Conservation (phyloP, 768 basidiomycete genomes). For the Termitomyces sp. region DNA sequence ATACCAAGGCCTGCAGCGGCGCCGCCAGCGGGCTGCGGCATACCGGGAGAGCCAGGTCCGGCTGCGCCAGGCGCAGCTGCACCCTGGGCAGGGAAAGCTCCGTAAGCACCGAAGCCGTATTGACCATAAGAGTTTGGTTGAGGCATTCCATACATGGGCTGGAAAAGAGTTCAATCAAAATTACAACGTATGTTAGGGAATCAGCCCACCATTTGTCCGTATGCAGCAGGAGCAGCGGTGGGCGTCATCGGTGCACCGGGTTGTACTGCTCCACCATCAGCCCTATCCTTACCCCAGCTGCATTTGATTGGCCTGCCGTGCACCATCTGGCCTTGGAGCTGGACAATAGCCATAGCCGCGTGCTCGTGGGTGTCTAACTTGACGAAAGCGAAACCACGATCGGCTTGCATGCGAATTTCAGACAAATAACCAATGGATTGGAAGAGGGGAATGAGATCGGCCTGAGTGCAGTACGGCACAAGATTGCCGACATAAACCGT, state of each 20-base stretch:
- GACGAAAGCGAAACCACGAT: conserved; percentile 98
- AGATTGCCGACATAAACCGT: conserved; percentile 99
- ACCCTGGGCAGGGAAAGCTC: conserved; percentile 61
- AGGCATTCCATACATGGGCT: conserved; percentile 92
- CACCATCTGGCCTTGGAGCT: conserved; percentile 94
- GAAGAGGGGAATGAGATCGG: conserved; percentile 96
- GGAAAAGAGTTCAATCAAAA: conserved; percentile 8
- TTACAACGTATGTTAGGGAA: background rate
- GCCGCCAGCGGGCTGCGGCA: conserved; percentile 51
- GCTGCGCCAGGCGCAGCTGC: conserved; percentile 42
- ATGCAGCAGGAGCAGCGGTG: conserved; percentile 55
- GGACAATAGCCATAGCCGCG: conserved; percentile 96
- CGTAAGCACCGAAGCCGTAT: conserved; percentile 73
- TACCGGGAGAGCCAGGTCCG: conserved; percentile 50
- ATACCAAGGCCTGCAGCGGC: conserved; percentile 52
- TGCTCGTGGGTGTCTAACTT: conserved; percentile 99
- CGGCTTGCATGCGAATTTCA: conserved; percentile 98
- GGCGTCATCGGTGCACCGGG: conserved; percentile 53
- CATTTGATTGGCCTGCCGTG: conserved; percentile 98
- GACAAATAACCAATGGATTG: conserved; percentile 98
- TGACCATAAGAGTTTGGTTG: conserved; percentile 77
- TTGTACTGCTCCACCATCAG: conserved; percentile 59
- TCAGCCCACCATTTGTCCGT: conserved; percentile 71
- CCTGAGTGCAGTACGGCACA: conserved; percentile 95
- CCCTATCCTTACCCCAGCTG: conserved; percentile 97